Base-by-base conservation (phyloP, 2,329 filamentous ascomycete species). In the Chlorencoelia australis region DNA sequence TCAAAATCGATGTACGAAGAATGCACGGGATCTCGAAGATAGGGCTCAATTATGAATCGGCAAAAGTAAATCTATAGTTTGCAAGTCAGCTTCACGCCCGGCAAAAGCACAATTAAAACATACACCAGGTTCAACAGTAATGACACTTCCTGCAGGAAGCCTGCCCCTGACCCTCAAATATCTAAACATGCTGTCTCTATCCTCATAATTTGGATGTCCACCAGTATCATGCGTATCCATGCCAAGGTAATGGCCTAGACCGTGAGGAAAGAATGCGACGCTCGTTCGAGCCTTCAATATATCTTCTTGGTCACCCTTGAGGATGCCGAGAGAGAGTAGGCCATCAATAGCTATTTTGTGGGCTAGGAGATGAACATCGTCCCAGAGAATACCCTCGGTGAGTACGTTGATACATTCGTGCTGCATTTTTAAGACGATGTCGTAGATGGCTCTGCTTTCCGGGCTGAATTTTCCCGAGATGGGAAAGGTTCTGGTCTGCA, bases 111-210 rank as follows among this genome's bases (percentile, higher is more conserved):
- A 20, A 35, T n/a, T n/a, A 41, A 26, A 36, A 67, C 75, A 61
- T 67, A 84, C 75, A 31, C 91, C 91, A 9, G 91, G 91, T 65
- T 98, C 91, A 25, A 96, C 89, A 0, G 91, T 98, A 35, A 98
- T 79, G 16, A 98, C 85, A 33, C 80, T 80, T 6, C 82, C 81
- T 1, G 77, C 79, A 0, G 86, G 85, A 31, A 95, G 59, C 15
- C 63, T 69, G 9, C 83, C 80, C 35, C 91, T 68, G 25, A 94
- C 79, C 29, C 91, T 71, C 42, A 98, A 65, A 55, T 95, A 96
- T 35, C 76, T 71, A 63, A 95, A 96, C 70, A 95, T 75, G 22
- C 73, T 66, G 57, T 98, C 88, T 41, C 71, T 65, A 55, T 98
- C 91, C 7, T 67, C 67, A 51, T 83, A 85, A 59, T 88, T 81